phyloP scores from a whole-genome alignment of 2,329 filamentous ascomycete genomes.

The Xylariaceae sp. region DNA sequence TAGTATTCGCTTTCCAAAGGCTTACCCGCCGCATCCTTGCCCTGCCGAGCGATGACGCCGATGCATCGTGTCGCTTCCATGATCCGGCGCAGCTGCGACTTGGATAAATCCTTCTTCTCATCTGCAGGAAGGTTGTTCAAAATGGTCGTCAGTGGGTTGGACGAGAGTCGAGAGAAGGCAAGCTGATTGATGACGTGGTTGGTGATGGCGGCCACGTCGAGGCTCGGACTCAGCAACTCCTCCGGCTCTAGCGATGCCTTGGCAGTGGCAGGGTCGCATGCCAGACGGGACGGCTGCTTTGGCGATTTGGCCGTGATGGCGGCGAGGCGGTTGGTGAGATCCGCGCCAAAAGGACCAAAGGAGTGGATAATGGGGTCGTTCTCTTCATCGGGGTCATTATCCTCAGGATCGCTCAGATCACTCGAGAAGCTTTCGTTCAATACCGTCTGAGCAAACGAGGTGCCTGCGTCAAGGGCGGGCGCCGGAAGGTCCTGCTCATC shows the following conservation, averaged over 20 bases:
- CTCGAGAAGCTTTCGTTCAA: slow-evolving; percentile 50
- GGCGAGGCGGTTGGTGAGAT: slow-evolving; percentile 75
- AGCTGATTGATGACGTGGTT: slow-evolving; percentile 95
- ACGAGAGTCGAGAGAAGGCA: slow-evolving; percentile 87
- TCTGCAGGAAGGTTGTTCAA: slow-evolving; percentile 75
- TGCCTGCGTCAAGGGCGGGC: slow-evolving; percentile 23
- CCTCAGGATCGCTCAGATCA: slow-evolving; percentile 54
- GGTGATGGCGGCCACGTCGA: slow-evolving; percentile 47
- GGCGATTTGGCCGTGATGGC: slow-evolving; percentile 68
- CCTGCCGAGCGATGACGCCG: slow-evolving; percentile 81
- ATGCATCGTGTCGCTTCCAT: slow-evolving; percentile 73
- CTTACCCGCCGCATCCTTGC: slow-evolving; percentile 95
- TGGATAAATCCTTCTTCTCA: slow-evolving; percentile 54
- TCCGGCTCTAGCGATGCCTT: slow-evolving; percentile 26
- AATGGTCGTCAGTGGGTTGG: slow-evolving; percentile 84
- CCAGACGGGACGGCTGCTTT: slow-evolving; percentile 32
- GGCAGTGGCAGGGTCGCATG: slow-evolving; percentile 20
- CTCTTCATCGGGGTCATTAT: slow-evolving; percentile 82
- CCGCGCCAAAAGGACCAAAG: slow-evolving; percentile 83
- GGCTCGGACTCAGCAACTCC: slow-evolving; percentile 26
- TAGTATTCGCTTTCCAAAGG: slow-evolving; percentile 94
- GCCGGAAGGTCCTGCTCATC: slow-evolving; percentile 46
- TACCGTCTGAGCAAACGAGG: slow-evolving; percentile 46
- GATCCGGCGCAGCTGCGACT: slow-evolving; percentile 61
- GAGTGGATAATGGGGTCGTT: slow-evolving; percentile 91